A percentile compares a stretch with the other conserved stretches of the same genome.
Conservation (phyloP, 2,329 filamentous ascomycete species). For the Cordyceps militaris region DNA sequence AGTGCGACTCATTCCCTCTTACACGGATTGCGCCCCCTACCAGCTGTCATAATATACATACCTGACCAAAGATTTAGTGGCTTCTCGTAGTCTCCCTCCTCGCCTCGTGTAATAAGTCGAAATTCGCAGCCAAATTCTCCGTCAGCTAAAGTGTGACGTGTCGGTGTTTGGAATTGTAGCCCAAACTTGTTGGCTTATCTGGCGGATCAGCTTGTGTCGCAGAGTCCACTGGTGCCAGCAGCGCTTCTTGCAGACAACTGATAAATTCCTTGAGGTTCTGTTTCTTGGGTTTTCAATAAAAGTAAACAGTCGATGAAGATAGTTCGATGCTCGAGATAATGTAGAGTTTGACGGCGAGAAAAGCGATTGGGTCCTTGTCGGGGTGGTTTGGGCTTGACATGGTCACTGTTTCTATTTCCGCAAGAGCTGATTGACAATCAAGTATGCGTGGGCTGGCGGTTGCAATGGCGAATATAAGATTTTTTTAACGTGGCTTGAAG, state of each 20-base stretch:
- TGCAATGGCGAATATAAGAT: not conserved
- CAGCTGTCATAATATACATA: too few species aligned
- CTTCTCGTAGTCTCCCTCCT: too few species aligned
- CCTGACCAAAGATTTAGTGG: too few species aligned
- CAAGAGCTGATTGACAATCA: not conserved
- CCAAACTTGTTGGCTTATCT: not conserved
- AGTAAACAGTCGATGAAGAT: too few species aligned
- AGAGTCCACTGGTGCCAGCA: not conserved
- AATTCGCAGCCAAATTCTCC: not conserved
- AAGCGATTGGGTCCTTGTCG: too few species aligned
- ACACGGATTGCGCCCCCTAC: too few species aligned
- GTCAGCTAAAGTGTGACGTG: not conserved
- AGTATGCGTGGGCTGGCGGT: not conserved
- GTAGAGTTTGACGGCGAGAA: too few species aligned
- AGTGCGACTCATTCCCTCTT: too few species aligned
- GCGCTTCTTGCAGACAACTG: not conserved
- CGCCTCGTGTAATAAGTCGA: too few species aligned
- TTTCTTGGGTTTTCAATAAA: not conserved
- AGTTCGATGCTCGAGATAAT: too few species aligned
- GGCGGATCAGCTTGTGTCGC: not conserved
- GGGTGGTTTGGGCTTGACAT: too few species aligned
- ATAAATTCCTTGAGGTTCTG: not conserved
- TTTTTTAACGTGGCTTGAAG: not conserved
- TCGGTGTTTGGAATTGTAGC: not conserved
- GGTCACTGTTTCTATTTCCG: too few species aligned